Evolutionary conservation across 768 basidiomycete species (phyloP).

Genomic region (Lanmaoa rubissima): DNA sequence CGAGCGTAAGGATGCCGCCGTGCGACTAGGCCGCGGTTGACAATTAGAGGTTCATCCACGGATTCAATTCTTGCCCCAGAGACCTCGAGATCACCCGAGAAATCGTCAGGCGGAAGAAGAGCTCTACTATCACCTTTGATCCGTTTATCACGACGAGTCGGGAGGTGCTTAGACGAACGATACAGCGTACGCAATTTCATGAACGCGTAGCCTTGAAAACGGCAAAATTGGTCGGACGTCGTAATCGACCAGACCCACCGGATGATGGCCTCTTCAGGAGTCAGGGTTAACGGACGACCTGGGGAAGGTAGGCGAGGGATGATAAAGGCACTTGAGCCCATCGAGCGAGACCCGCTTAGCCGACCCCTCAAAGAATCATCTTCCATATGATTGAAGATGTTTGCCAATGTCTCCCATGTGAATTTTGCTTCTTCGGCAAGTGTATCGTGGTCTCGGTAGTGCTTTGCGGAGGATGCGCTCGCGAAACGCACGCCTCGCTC

Average conservation of each 20-base stretch:
- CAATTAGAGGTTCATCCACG: constrained; percentile 20
- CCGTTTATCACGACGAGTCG: constrained; percentile 7
- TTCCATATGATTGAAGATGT: constrained; percentile 21
- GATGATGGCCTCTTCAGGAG: constrained; percentile 18
- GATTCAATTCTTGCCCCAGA: background rate
- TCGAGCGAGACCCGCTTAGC: constrained; percentile 4
- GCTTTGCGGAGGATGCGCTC: constrained; percentile 14
- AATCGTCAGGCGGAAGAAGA: constrained; percentile 21
- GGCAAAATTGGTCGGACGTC: constrained; percentile 11
- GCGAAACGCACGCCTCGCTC: constrained; percentile 29
- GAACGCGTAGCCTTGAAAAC: background rate
- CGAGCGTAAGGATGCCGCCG: constrained; percentile 23
- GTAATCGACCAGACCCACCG: constrained; percentile 23
- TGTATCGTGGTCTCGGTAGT: constrained; percentile 23
- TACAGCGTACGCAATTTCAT: background rate
- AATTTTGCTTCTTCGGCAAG: constrained; percentile 21
- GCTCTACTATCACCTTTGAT: constrained; percentile 2
- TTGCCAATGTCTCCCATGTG: constrained; percentile 18
- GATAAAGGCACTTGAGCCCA: constrained; percentile 9
- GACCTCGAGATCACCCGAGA: background rate
- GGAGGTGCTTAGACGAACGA: background rate
- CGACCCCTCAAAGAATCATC: background rate
- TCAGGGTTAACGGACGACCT: constrained; percentile 14
- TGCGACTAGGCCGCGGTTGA: background rate
- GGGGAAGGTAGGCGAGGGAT: constrained; percentile 30